Percentiles rank a stretch among this genome's conserved stretches.
These are phyloP conservation scores for Salvia hispanica DNA, from an alignment of 257 asterid species.

Conservation along the genomic window DNA sequence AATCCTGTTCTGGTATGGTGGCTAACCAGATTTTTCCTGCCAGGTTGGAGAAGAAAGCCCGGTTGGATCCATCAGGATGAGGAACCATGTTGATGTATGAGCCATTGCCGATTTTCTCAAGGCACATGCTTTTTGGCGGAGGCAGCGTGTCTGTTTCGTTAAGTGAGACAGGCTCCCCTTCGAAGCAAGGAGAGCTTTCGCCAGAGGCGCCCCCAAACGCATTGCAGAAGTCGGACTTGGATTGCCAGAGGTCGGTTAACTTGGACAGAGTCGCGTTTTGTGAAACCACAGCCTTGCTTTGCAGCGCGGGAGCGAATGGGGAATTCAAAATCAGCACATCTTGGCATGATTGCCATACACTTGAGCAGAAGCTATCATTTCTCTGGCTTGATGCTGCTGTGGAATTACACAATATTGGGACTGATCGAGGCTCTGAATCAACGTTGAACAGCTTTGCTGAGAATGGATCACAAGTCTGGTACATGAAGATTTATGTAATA, in stretches of 20 bases:
- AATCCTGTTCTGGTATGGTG: conserved; percentile 77
- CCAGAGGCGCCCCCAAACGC: conserved; percentile 61
- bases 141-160: conserved; percentile 42
- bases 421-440: conserved; percentile 46
- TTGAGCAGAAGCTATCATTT: conserved; percentile 61
- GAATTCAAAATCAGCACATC: conserved; percentile 57
- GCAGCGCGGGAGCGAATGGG: conserved; percentile 80
- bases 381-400: conserved; percentile 45
- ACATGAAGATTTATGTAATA: conserved; percentile 3
- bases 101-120: conserved; percentile 75
- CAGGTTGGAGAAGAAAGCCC: conserved; percentile 78
- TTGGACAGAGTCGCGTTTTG: conserved; percentile 52
- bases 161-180: conserved; percentile 55
- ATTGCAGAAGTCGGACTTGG: conserved; percentile 65
- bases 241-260: conserved; percentile 81
- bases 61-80: conserved; percentile 90
- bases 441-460: conserved; percentile 68
- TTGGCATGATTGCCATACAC: conserved; percentile 75
- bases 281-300: conserved; percentile 51
- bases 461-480: conserved; percentile 82
- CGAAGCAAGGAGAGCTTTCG: conserved; percentile 58
- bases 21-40: conserved; percentile 88
- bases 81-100: conserved; percentile 80
- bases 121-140: conserved; percentile 72
- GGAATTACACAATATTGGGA: conserved; percentile 80